A percentile compares a stretch with the other conserved stretches of the same genome.
Conservation (phyloP, 352 stramenopile genomes). For the Phytophthora europaea region DNA sequence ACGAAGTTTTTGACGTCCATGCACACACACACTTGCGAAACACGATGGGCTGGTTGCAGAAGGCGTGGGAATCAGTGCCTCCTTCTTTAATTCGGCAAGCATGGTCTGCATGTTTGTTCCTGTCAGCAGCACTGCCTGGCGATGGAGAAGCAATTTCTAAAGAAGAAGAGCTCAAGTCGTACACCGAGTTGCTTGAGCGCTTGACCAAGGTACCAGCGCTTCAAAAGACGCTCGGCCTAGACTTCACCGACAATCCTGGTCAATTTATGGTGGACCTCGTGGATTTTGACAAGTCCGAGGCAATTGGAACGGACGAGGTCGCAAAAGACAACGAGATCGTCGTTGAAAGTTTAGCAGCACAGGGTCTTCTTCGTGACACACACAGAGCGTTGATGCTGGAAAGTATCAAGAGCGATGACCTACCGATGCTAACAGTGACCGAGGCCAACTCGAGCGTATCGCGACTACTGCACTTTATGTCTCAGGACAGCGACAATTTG, state of each 20-base stretch:
- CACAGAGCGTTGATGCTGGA: conserved; percentile 40
- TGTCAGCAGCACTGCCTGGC: conserved; percentile 39
- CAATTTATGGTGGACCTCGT: conserved; percentile 52
- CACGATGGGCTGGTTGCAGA: conserved; percentile 55
- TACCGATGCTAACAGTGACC: conserved; percentile 43
- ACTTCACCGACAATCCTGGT: conserved; percentile 27
- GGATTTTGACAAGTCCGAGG: conserved; percentile 54
- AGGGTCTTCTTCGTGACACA: conserved; percentile 61
- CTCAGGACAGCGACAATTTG: conserved; percentile 42
- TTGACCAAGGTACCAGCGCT: conserved; percentile 39
- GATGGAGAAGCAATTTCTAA: conserved; percentile 32
- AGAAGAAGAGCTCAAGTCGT: conserved; percentile 33
- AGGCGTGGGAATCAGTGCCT: conserved; percentile 49
- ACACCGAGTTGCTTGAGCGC: conserved; percentile 37
- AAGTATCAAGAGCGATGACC: conserved; percentile 37
- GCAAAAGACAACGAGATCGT: conserved; percentile 73
- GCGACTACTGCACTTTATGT: conserved; percentile 62
- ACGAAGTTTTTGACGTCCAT: conserved; percentile 54
- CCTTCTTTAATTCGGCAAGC: conserved; percentile 49
- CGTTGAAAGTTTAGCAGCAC: conserved; percentile 63
- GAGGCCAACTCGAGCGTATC: conserved; percentile 53
- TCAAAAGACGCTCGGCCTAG: conserved; percentile 47
- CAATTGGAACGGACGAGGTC: conserved; percentile 37
- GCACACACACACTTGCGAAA: conserved; percentile 55
- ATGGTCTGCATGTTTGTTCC: conserved; percentile 51